A percentile compares a stretch with the other conserved stretches of the same genome.
Evolutionary conservation across 2,329 filamentous ascomycete species (phyloP).

Genomic region (Domatiomyces globalis): DNA sequence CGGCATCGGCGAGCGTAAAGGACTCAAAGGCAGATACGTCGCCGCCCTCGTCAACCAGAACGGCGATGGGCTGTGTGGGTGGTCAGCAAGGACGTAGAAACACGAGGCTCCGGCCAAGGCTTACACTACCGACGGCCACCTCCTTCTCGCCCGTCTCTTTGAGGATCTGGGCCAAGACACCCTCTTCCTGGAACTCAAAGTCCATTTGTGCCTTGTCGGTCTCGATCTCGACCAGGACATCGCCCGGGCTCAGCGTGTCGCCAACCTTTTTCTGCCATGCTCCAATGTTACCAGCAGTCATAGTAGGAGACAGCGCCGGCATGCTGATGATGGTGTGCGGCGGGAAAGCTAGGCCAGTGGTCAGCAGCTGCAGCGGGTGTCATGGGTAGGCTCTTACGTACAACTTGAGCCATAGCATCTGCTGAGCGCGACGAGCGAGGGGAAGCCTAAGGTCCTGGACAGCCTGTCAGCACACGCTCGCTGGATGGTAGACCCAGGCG

Average conservation of each 20-base stretch:
- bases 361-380: conserved; percentile 13
- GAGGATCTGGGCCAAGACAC: conserved; percentile 84
- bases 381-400: conserved; percentile 26
- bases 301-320: conserved; percentile 94
- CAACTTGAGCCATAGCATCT: conserved; percentile 58
- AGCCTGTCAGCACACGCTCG: background rate
- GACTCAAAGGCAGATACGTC: conserved; percentile 79
- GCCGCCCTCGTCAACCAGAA: conserved; percentile 81
- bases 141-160: conserved; percentile 92
- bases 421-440: conserved; percentile 45
- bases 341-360: conserved; percentile 56
- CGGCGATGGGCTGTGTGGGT: conserved; percentile 66
- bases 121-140: conserved; percentile 81
- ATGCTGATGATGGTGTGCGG: conserved; percentile 92
- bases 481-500: background rate
- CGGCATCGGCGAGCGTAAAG: conserved; percentile 80
- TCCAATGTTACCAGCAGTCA: conserved; percentile 93
- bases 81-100: conserved; percentile 19
- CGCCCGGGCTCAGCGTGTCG: conserved; percentile 73
- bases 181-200: conserved; percentile 98
- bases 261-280: conserved; percentile 96
- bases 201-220: conserved; percentile 99
- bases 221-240: conserved; percentile 95
- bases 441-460: conserved; percentile 20
- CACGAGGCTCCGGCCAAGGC: conserved; percentile 21